Conservation (phyloP, 208 protist species). For the Trypanosoma boissoni region DNA sequence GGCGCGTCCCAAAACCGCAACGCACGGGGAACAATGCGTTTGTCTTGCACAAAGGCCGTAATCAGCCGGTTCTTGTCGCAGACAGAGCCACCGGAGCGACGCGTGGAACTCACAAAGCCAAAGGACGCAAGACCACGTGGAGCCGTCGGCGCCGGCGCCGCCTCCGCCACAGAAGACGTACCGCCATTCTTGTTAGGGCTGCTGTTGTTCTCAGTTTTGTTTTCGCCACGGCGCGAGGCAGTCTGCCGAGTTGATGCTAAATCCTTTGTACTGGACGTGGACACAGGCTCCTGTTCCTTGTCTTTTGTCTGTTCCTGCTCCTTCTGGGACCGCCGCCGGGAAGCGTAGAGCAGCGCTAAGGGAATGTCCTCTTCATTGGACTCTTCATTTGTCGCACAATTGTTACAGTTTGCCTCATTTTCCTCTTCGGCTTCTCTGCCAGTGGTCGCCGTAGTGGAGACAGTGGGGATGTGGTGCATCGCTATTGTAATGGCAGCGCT, state of each 20-base stretch:
- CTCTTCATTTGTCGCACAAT: too few relatives aligned
- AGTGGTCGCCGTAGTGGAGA: background rate
- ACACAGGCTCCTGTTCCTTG: background rate
- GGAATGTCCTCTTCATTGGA: slow-evolving; percentile 11
- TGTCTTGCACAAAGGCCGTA: slow-evolving; percentile 75
- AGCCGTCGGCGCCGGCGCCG: background rate
- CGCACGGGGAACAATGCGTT: slow-evolving; percentile 52
- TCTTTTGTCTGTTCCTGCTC: background rate
- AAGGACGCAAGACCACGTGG: slow-evolving; percentile 49
- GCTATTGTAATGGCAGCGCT: background rate
- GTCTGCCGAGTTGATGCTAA: too few relatives aligned
- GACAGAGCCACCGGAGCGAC: slow-evolving; percentile 17
- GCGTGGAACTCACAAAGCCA: slow-evolving; percentile 41
- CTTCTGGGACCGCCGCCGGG: too few relatives aligned
- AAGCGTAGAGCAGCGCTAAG: background rate
- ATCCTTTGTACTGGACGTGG: too few relatives aligned
- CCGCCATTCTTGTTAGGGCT: too few relatives aligned
- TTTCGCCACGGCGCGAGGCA: too few relatives aligned
- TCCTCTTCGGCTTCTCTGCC: background rate
- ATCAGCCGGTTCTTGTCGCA: slow-evolving; percentile 61
- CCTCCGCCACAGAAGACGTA: background rate
- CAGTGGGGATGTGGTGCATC: background rate
- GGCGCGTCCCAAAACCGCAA: slow-evolving; percentile 74
- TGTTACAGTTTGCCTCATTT: too few relatives aligned
- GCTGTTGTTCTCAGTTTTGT: background rate